These are phyloP conservation scores for Cercophora sp. DNA, from an alignment of 495 filamentous ascomycete species.

Conservation along the genomic window DNA sequence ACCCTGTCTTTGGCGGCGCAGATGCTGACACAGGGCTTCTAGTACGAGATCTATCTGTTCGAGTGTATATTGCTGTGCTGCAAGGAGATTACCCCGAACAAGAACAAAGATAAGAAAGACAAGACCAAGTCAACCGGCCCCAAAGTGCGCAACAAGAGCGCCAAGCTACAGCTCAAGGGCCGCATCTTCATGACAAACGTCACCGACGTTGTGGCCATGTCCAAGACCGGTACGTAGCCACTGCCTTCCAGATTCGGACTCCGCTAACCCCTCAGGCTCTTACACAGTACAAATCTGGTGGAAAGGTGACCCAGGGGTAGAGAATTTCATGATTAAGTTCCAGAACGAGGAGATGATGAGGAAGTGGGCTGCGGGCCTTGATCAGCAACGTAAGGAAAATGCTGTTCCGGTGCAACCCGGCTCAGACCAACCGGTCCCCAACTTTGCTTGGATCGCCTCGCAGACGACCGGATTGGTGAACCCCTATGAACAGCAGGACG, in stretches of 20 bases:
- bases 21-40: slow-evolving; percentile 19
- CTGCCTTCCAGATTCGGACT: too few species aligned
- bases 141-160: slow-evolving; percentile 69
- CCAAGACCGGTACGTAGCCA: slow-evolving; percentile 67
- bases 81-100: slow-evolving; percentile 88
- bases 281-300: slow-evolving; percentile 97
- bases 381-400: slow-evolving; percentile 55
- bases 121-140: slow-evolving; percentile 42
- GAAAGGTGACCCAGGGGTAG: slow-evolving; percentile 94
- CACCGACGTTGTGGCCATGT: slow-evolving; percentile 80
- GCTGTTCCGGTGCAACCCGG: slow-evolving; percentile 29
- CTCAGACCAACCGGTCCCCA: slow-evolving; percentile 40
- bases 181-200: slow-evolving; percentile 99
- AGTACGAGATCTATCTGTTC: slow-evolving; percentile 98
- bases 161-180: slow-evolving; percentile 88
- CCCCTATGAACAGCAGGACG: slow-evolving; percentile 74
- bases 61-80: slow-evolving; percentile 94
- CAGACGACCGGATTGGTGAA: slow-evolving; percentile 62
- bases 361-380: slow-evolving; percentile 72
- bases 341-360: slow-evolving; percentile 85
- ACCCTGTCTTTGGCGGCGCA: too few species aligned
- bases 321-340: slow-evolving; percentile 94
- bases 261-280: slow-evolving; percentile 55
- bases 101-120: slow-evolving; percentile 67
- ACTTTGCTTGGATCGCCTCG: slow-evolving; percentile 75